Percentiles rank a stretch among this genome's conserved stretches.
These are phyloP conservation scores for Peniophora sp. DNA, from an alignment of 1,284 basidiomycete genomes.

Conservation along the genomic window DNA sequence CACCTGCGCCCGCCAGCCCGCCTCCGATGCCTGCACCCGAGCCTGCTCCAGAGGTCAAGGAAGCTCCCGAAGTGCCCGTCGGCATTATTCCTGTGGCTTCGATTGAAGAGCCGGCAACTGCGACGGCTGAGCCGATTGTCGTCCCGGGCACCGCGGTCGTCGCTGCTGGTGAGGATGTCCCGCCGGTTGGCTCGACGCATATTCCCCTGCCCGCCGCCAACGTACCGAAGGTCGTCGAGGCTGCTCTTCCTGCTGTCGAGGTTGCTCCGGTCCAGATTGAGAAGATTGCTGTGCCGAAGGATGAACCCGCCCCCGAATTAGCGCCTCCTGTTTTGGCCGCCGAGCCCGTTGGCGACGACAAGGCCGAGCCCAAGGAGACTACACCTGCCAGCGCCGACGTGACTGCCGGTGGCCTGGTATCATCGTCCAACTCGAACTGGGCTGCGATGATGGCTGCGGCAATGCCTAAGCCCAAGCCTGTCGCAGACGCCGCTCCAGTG, in stretches of 20 bases:
- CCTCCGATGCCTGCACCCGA: too few species aligned
- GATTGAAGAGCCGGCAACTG: background rate
- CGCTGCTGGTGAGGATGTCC: background rate
- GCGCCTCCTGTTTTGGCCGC: background rate
- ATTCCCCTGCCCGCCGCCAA: background rate
- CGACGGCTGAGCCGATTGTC: slow-evolving; percentile 2
- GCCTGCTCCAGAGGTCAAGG: background rate
- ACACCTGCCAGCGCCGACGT: too few species aligned
- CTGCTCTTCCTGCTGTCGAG: background rate
- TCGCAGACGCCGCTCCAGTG: slow-evolving; percentile 14
- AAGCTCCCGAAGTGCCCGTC: background rate
- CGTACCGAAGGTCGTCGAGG: background rate
- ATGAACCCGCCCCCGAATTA: background rate
- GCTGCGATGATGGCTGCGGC: too few species aligned
- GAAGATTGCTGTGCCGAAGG: background rate
- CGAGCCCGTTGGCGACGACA: background rate
- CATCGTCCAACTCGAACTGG: too few species aligned
- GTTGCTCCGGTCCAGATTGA: background rate
- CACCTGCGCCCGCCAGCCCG: too few species aligned
- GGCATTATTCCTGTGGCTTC: too few species aligned
- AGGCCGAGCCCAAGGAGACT: background rate
- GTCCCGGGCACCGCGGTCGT: slow-evolving; percentile 4
- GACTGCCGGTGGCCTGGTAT: too few species aligned
- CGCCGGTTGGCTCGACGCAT: background rate
- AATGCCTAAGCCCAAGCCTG: slow-evolving; percentile 7